A percentile compares a stretch with the other conserved stretches of the same genome.
Conservation (phyloP, 2,329 filamentous ascomycete genomes). For the Aspergillus amoenus region DNA sequence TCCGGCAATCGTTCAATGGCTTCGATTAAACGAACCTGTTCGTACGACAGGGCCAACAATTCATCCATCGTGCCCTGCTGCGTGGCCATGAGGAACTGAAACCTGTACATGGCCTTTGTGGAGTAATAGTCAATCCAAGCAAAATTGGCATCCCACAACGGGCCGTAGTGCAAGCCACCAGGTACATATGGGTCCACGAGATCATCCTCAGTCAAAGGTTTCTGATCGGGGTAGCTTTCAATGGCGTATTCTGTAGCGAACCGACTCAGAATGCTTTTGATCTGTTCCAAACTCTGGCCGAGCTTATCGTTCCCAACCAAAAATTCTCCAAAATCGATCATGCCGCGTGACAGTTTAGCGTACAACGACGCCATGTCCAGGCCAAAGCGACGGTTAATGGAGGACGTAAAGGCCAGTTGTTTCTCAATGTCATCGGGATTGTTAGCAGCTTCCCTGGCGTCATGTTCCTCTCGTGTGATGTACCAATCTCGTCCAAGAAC, state of each 20-base stretch:
- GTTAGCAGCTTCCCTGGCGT: constrained; percentile 56
- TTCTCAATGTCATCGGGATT: constrained; percentile 64
- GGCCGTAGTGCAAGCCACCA: constrained; percentile 67
- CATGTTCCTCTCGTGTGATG: constrained; percentile 61
- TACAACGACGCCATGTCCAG: constrained; percentile 80
- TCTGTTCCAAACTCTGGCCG: constrained; percentile 41
- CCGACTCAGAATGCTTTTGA: constrained; percentile 57
- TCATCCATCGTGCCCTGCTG: constrained; percentile 54
- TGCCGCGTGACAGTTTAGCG: constrained; percentile 63
- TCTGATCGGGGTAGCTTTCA: constrained; percentile 59
- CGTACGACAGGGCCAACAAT: constrained; percentile 62
- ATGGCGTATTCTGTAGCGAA: constrained; percentile 65
- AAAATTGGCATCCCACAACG: constrained; percentile 72
- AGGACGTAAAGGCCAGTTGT: constrained; percentile 66
- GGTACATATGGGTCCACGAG: constrained; percentile 73
- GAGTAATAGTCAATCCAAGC: constrained; percentile 75
- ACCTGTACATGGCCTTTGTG: constrained; percentile 76
- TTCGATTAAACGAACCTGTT: constrained; percentile 76
- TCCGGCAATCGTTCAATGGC: constrained; percentile 70
- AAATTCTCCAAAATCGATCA: constrained; percentile 67
- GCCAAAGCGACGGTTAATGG: constrained; percentile 69
- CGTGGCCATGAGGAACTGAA: constrained; percentile 63
- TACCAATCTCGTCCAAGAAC: constrained; percentile 80
- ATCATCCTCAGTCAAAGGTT: constrained; percentile 58
- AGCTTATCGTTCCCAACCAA: constrained; percentile 59